A percentile compares a stretch with the other conserved stretches of the same genome.
Evolutionary conservation across 305 asterid species (phyloP).

Genomic region (Solanum hybrid): DNA sequence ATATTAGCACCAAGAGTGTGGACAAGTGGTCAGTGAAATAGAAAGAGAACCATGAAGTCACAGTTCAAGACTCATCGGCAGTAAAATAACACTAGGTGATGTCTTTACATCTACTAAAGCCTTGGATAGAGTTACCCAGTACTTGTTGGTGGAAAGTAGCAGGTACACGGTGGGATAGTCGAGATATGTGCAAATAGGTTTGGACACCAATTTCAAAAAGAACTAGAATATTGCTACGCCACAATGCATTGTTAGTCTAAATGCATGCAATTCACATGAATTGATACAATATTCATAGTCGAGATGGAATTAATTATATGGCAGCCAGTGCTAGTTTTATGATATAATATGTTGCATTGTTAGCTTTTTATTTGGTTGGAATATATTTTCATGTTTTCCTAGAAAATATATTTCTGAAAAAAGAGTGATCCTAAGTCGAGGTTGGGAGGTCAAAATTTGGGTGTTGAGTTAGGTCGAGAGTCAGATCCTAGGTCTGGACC

Average conservation of each 20-base stretch:
- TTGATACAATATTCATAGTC: not conserved
- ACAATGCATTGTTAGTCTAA: not conserved
- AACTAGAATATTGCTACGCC: not conserved
- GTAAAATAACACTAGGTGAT: not conserved
- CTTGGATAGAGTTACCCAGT: not conserved
- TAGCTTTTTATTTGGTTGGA: not conserved
- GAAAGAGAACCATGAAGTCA: not conserved
- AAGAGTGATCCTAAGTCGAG: not conserved
- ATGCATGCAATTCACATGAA: not conserved
- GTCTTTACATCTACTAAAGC: not conserved
- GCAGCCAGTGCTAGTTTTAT: not conserved
- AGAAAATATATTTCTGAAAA: not conserved
- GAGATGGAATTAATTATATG: not conserved
- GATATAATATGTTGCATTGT: not conserved
- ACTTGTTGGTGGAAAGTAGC: not conserved
- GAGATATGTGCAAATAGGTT: not conserved
- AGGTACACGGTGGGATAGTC: not conserved
- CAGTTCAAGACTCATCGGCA: not conserved
- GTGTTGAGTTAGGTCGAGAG: not conserved
- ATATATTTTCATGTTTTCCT: not conserved
- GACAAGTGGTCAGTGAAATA: not conserved
- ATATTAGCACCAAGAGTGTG: constrained; percentile 1
- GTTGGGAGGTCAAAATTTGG: not conserved
- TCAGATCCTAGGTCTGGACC: not conserved
- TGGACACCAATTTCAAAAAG: not conserved